Base-by-base conservation (phyloP, 108 stramenopile genomes). In the Cyclotella distinguenda region DNA sequence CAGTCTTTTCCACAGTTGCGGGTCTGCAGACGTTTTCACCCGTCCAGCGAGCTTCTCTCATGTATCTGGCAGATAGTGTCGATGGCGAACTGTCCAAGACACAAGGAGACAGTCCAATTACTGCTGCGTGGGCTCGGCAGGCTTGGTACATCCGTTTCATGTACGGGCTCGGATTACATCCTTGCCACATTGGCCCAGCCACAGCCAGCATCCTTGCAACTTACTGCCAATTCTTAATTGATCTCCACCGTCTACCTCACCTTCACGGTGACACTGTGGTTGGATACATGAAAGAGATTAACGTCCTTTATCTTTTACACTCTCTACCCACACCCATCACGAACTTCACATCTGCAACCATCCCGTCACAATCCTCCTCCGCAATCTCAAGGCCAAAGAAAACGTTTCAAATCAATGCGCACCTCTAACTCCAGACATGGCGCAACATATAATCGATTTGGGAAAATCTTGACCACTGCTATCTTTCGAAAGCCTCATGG, bases 1-100 rank as follows among this genome's bases (percentile, higher is more conserved):
- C 70, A 71, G 70, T 48, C 8, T 16, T 56, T 35, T 43, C 61
- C 61, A 22, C 39, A 54, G 35, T 31, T 72, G 33, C 25, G 1
- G 16, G 22, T 3, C n/a, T 72, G 61, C 15, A 19, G 18, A 19
- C 26, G n/a, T 22, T 72, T 62, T 44, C 30, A 53, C 12, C 47
- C 50, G n/a, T 7, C 27, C 6, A 22, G 15, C 0, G 42, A 61
- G 36, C 60, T 70, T 0, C 0, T 30, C 40, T 70, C 39, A 0
- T 27, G 48, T 0, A 53, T 70, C 15, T 43, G 25, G 65, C 49
- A 40, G n/a, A 16, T 25, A 36, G 39, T 66, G 32, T 33, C 31
- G 43, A 54, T 13, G 10, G 10, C 6, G 65, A 55, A 30, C 1
- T 66, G 38, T 31, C 62, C 62, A 16, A 31, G 5, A 54, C 51